These are phyloP conservation scores for Daedaleopsis sinensis DNA, from an alignment of 768 basidiomycete genomes.

Conservation along the genomic window DNA sequence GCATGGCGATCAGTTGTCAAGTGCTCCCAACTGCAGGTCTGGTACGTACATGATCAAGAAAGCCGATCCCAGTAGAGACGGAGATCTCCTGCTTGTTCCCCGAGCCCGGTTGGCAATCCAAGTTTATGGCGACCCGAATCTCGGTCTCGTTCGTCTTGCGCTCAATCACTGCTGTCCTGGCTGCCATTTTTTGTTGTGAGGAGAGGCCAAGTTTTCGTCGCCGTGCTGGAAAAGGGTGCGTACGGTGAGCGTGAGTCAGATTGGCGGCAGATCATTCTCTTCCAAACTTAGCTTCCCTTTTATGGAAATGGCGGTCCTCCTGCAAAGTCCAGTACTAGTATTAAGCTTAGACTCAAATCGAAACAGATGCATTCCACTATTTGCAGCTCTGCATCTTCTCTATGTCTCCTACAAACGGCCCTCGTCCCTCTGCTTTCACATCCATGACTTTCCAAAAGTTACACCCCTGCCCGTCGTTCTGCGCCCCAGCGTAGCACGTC, in stretches of 20 bases:
- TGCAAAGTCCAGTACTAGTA: too few species aligned
- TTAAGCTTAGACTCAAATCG: neutral
- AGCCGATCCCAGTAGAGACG: conserved; percentile 95
- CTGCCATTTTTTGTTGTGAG: conserved; percentile 33
- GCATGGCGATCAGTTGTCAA: neutral
- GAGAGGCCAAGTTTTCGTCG: neutral
- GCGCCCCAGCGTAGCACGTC: conserved; percentile 78
- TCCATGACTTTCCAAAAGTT: conserved; percentile 76
- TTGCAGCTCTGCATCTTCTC: neutral
- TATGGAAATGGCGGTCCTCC: neutral
- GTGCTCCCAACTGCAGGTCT: neutral
- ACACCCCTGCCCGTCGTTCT: conserved; percentile 85
- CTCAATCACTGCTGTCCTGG: conserved; percentile 68
- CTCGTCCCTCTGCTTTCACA: conserved; percentile 66
- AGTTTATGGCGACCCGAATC: conserved; percentile 78
- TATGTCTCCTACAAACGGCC: conserved; percentile 41
- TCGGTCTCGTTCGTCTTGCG: conserved; percentile 91
- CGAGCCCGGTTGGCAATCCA: conserved; percentile 77
- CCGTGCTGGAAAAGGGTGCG: neutral
- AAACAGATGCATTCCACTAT: neutral
- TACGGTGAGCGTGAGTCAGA: conserved; percentile 5
- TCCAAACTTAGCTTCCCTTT: neutral
- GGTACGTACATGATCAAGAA: conserved; percentile 86
- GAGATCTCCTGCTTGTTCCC: conserved; percentile 72
- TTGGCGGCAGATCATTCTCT: neutral